These are phyloP conservation scores for Lophium mytilinum DNA, from an alignment of 495 filamentous ascomycete genomes.

Conservation along the genomic window DNA sequence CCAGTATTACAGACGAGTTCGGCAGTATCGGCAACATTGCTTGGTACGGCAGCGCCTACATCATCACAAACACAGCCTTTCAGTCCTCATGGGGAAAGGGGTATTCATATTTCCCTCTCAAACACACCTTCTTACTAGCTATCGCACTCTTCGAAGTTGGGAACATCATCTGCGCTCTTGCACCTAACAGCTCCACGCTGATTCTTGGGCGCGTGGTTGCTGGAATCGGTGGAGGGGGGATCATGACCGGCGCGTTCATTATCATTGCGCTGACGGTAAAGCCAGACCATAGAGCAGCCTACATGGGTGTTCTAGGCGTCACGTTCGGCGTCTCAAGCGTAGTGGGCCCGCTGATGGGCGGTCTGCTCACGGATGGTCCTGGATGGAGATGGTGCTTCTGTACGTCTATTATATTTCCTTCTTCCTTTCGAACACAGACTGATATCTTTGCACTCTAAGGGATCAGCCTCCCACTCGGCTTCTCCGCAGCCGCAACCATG, in stretches of 20 bases:
- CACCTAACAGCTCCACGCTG: conserved; percentile 11
- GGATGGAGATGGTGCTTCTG: conserved; percentile 41
- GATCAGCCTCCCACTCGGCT: conserved; percentile 47
- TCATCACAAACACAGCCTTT: conserved; percentile 45
- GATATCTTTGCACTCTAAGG: conserved; percentile 36
- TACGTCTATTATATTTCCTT: background rate
- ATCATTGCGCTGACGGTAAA: conserved; percentile 24
- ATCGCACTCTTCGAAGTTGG: conserved; percentile 17
- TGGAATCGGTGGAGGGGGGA: conserved; percentile 20
- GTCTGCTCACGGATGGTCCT: conserved; percentile 36
- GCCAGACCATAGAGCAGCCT: conserved; percentile 30
- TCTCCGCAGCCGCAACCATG: conserved; percentile 31
- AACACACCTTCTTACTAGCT: conserved; percentile 27
- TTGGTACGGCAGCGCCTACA: conserved; percentile 51
- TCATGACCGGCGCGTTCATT: conserved; percentile 20
- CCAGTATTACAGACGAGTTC: conserved; percentile 44
- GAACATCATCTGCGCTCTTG: conserved; percentile 15
- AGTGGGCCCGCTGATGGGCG: conserved; percentile 41
- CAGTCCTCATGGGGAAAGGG: conserved; percentile 46
- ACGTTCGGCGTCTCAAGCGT: conserved; percentile 35
- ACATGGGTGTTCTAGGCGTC: conserved; percentile 36
- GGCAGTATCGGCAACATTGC: conserved; percentile 37
- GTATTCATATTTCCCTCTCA: conserved; percentile 48
- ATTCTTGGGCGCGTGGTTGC: conserved; percentile 20
- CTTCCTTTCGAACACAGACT: too few relatives aligned